Evolutionary conservation across 2,329 filamentous ascomycete species (phyloP), one percentile per base, ranked within the genome.

Genomic region (Dactylonectria estremocensis): DNA sequence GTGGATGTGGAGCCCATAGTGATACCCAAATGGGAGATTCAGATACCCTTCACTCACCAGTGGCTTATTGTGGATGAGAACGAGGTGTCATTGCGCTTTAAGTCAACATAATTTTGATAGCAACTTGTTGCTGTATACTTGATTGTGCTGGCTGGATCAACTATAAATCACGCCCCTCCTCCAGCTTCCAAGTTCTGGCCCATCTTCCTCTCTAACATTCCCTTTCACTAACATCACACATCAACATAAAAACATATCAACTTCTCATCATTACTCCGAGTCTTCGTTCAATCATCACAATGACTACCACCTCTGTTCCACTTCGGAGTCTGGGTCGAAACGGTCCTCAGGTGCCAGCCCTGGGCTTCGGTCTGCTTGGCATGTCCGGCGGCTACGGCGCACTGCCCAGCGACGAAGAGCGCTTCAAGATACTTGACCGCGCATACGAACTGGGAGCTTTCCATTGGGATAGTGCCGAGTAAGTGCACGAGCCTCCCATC

Each of bases 321-420:
- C 13, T 40, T 14, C 52, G 49, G n/a, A 20, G 28, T 7, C 55
- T 89, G 5, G 87, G 87, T 62, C 84, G 83, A 68, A 80, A 85
- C 72, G 87, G 87, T 31, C 86, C 85, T 0, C 67, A 81, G 28
- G 82, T 89, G 31, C 81, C 83, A 2, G 80, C 80, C 10, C 69
- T 87, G 1, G 87, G 87, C 5, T 83, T 87, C 28, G 87, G 87
- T 14, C 76, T 83, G 11, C 88, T 89, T 84, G 85, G 85, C 2
- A 62, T 81, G 1, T 69, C 67, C 13, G 35, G 24, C 11, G 54
- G 20, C 43, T 73, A 73, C 40, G 69, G 69, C 24, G 31, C 55
- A 16, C 80, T 76, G 1, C 73, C 80, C 53, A 76, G 83, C 2
- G 85, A 88, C 40, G 75, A 80, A 6, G 84, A 87, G 69, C 83